phyloP scores from a whole-genome alignment of 2,329 filamentous ascomycete species.

The Aspergillus melleus region DNA sequence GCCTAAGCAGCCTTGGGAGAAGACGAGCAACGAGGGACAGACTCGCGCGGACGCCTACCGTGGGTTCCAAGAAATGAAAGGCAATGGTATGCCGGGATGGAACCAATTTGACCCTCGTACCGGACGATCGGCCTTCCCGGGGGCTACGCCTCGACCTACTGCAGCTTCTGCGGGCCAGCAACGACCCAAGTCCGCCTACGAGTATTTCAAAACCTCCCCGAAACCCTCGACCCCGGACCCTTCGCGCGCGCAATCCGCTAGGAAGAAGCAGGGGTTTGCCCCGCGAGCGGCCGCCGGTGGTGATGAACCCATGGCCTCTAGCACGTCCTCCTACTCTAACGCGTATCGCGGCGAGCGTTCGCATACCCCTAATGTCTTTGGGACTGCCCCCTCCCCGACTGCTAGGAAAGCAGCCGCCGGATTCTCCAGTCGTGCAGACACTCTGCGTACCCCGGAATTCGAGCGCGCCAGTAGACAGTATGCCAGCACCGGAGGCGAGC shows the following conservation, averaged over 20 bases:
- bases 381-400: slow-evolving; percentile 42
- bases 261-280: slow-evolving; percentile 59
- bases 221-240: slow-evolving; percentile 36
- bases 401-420: slow-evolving; percentile 42
- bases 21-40: slow-evolving; percentile 39
- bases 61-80: slow-evolving; percentile 48
- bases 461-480: slow-evolving; percentile 58
- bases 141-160: slow-evolving; percentile 24
- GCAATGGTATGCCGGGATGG: slow-evolving; percentile 32
- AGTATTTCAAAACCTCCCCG: slow-evolving; percentile 34
- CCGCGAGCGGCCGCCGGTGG: slow-evolving; percentile 59
- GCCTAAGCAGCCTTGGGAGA: slow-evolving; percentile 39
- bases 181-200: slow-evolving; percentile 41
- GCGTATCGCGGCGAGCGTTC: slow-evolving; percentile 35
- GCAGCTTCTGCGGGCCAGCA: slow-evolving; percentile 21
- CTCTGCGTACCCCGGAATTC: slow-evolving; percentile 38
- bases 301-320: slow-evolving; percentile 58
- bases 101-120: slow-evolving; percentile 42
- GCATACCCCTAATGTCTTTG: slow-evolving; percentile 33
- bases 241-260: slow-evolving; percentile 43
- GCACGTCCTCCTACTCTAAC: slow-evolving; percentile 52
- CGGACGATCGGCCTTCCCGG: slow-evolving; percentile 26
- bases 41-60: slow-evolving; percentile 46
- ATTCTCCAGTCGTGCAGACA: slow-evolving; percentile 29
- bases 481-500: slow-evolving; percentile 55